Evolutionary conservation across 169 alveolate species (phyloP).

Genomic region (Eimeria sp.): DNA sequence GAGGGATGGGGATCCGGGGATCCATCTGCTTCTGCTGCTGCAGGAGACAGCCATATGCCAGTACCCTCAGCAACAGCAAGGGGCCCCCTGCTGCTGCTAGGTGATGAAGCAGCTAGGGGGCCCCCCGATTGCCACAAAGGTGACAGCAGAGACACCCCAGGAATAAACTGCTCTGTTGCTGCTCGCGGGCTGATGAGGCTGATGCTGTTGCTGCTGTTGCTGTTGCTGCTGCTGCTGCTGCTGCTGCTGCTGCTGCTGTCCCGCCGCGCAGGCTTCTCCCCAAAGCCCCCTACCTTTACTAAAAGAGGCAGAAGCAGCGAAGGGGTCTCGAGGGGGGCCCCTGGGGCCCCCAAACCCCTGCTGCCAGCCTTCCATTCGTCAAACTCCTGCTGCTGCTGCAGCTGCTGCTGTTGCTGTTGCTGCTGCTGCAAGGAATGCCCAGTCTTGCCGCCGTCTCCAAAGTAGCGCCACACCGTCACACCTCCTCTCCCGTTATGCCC

Average conservation of each 20-base stretch:
- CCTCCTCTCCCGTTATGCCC: constrained; percentile 15
- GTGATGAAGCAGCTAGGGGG: neutral
- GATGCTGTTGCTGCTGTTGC: neutral
- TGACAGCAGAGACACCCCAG: neutral
- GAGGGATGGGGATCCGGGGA: neutral
- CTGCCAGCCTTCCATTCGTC: neutral
- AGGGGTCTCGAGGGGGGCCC: neutral
- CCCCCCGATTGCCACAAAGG: neutral
- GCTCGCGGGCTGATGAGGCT: neutral
- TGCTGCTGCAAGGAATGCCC: neutral
- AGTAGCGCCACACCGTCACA: constrained; percentile 42
- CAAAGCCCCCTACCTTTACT: constrained; percentile 52
- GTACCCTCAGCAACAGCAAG: neutral
- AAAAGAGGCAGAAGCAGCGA: constrained; percentile 42
- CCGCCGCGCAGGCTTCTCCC: constrained; percentile 17
- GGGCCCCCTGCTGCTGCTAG: neutral
- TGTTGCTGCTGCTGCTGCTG: neutral
- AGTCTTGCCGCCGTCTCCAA: constrained; percentile 6
- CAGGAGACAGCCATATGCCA: neutral
- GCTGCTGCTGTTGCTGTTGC: constrained; percentile 35
- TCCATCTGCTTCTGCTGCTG: neutral
- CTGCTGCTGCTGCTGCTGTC: constrained; percentile 50
- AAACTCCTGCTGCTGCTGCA: too few relatives aligned
- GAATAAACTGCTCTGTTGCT: neutral
- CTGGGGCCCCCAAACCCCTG: neutral